Base-by-base conservation (phyloP, 371 early-diverging fungal genomes). In the Smittium mucronatum region DNA sequence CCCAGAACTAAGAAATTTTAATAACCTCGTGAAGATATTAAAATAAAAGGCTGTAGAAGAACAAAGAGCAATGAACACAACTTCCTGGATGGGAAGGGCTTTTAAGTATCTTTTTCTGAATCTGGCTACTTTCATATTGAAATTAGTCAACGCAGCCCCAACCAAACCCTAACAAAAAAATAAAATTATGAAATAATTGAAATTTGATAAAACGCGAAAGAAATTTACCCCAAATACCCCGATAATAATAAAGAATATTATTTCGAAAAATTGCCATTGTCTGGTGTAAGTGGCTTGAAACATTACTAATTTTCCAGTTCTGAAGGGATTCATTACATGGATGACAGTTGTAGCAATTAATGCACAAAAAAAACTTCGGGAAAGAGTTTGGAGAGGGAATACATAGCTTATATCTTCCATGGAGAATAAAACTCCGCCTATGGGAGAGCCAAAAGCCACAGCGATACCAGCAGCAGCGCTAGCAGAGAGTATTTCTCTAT, bases 381-480 rank as follows among this genome's bases (percentile, higher is more conserved):
- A 89, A 87, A 97, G 88, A 5, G 94, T 94, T 71, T 91, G 89
- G 63, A 85, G 84, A 5, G 96, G 94, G 69, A 97, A 95, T 73
- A 91, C 92, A 71, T 90, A 90, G 72, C 91, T 89, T 32, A 94
- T 87, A 81, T 95, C 96, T 80, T 95, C 92, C 80, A 89, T 78
- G 28, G 80, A 89, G 75, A 94, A 95, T 29, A 97, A 73, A 26
- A 97, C 94, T 16, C 97, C 97, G 57, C 97, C 95, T 26, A 95
- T 89, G 0, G 95, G 95, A 5, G 93, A 88, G 28, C 93, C 95
- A 78, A 95, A 95, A 0, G 95, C 94, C 21, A 92, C 92, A 2
- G 92, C 86, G 8, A 95, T 88, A 31, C 97, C 97, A 1, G 97
- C 93, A 0, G 95, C 92, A 0, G 90, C 84, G 0, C 93, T 82